Conservation (phyloP, 73 alveolate species). For the Symbiodinium pilosum region DNA sequence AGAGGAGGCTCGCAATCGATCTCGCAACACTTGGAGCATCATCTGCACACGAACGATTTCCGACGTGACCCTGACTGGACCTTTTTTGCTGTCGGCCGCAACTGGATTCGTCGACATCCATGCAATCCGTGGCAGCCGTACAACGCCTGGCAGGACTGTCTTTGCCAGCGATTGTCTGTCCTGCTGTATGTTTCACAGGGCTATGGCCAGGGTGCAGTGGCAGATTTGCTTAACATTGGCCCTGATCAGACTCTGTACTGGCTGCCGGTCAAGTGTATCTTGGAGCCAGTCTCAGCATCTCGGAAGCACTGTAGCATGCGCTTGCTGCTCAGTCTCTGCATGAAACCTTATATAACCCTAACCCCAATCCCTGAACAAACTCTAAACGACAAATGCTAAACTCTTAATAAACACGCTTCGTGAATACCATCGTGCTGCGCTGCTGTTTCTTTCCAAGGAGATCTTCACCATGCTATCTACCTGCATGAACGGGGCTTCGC, state of each 20-base stretch:
- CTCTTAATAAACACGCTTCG: too few relatives aligned
- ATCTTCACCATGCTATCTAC: constrained; percentile 71
- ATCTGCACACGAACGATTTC: constrained; percentile 70
- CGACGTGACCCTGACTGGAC: constrained; percentile 89
- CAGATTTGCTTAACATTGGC: background rate
- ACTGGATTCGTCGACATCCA: constrained; percentile 85
- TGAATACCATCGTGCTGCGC: background rate
- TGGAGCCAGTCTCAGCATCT: constrained; percentile 69
- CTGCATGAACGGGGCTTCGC: constrained; percentile 83
- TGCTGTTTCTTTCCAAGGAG: background rate
- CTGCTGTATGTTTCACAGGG: background rate
- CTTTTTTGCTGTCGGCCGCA: constrained; percentile 66
- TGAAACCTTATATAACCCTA: background rate
- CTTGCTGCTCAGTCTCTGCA: too few relatives aligned
- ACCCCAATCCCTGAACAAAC: background rate
- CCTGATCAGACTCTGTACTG: constrained; percentile 40
- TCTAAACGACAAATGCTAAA: too few relatives aligned
- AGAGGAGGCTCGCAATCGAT: background rate
- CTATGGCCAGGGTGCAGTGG: background rate
- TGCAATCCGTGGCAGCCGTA: constrained; percentile 91
- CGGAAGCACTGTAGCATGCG: background rate
- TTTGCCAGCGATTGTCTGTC: background rate
- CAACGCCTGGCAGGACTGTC: constrained; percentile 78
- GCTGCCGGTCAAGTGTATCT: constrained; percentile 50
- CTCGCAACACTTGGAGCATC: constrained; percentile 77